These are phyloP conservation scores for Excoecaria agallocha DNA, from an alignment of 345 rosid genomes.

Conservation along the genomic window DNA sequence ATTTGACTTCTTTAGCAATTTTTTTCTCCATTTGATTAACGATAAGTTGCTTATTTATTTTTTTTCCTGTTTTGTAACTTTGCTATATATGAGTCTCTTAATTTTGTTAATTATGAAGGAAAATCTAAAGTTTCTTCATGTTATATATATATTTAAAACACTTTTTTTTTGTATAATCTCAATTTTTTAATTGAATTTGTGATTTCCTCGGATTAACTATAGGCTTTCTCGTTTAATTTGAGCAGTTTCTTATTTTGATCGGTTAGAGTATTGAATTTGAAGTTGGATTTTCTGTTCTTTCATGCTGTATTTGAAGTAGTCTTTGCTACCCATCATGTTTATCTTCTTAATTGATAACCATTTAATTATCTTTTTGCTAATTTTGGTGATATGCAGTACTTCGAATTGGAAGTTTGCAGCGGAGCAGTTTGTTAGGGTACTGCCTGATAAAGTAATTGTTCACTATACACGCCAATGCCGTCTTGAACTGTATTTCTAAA, in stretches of 20 bases:
- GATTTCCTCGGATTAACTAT: not conserved
- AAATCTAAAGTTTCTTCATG: not conserved
- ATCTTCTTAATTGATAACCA: not conserved
- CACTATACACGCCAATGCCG: constrained; percentile 54
- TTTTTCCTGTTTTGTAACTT: not conserved
- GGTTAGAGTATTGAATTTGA: not conserved
- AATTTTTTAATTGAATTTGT: not conserved
- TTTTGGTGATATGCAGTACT: constrained; percentile 46
- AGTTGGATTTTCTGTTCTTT: not conserved
- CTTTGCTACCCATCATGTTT: not conserved
- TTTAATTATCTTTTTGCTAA: constrained; percentile 3
- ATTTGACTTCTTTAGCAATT: constrained; percentile 6
- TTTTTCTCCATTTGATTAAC: not conserved
- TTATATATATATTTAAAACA: not conserved
- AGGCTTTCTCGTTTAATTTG: not conserved
- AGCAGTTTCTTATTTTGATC: not conserved
- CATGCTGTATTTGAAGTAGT: not conserved
- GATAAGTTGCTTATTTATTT: not conserved
- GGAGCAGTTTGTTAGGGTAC: constrained; percentile 65
- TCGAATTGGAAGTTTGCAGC: constrained; percentile 94
- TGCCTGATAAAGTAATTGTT: constrained; percentile 80
- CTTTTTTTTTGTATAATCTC: no score
- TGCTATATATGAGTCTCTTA: not conserved
- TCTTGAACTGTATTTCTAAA: no score
- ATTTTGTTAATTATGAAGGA: not conserved